phyloP scores from a whole-genome alignment of 2,329 filamentous ascomycete species.

The Aspergillus tubingensis region DNA sequence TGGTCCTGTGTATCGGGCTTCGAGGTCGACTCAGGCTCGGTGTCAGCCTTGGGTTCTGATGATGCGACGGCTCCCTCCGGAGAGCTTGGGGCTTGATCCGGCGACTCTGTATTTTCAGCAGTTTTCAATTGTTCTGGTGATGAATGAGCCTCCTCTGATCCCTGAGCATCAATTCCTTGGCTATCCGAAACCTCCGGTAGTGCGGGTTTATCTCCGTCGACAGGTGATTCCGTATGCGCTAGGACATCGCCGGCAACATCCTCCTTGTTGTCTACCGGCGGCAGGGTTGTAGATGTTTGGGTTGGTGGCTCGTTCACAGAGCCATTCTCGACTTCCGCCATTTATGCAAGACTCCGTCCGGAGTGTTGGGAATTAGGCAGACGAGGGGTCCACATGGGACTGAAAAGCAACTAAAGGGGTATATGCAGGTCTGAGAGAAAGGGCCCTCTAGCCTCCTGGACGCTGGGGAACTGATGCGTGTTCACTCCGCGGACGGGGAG shows the following conservation, averaged over 20 bases:
- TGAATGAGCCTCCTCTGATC: constrained; percentile 13
- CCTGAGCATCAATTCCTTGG: constrained; percentile 30
- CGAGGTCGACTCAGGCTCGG: constrained; percentile 23
- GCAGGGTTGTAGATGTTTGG: constrained; percentile 28
- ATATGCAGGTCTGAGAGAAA: constrained; percentile 16
- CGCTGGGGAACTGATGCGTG: constrained; percentile 28
- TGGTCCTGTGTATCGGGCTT: constrained; percentile 15
- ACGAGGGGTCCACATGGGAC: constrained; percentile 32
- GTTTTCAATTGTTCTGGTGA: constrained; percentile 12
- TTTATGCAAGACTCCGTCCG: constrained; percentile 42
- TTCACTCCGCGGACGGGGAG: constrained; percentile 32
- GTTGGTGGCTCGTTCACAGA: constrained; percentile 34
- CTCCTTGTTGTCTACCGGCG: constrained; percentile 33
- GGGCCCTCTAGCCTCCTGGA: constrained; percentile 7
- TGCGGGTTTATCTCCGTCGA: constrained; percentile 36
- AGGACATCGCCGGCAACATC: constrained; percentile 32
- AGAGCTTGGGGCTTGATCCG: constrained; percentile 28
- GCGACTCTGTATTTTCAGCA: constrained; percentile 24
- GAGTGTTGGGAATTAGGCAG: constrained; percentile 29
- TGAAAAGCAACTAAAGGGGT: constrained; percentile 24
- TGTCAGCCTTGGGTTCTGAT: constrained; percentile 23
- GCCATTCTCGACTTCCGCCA: constrained; percentile 45
- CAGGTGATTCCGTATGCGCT: constrained; percentile 27
- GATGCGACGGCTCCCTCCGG: constrained; percentile 29
- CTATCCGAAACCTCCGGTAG: constrained; percentile 32